Conservation (phyloP, 371 early-diverging fungal genomes). For the Lichtheimia corymbifera region DNA sequence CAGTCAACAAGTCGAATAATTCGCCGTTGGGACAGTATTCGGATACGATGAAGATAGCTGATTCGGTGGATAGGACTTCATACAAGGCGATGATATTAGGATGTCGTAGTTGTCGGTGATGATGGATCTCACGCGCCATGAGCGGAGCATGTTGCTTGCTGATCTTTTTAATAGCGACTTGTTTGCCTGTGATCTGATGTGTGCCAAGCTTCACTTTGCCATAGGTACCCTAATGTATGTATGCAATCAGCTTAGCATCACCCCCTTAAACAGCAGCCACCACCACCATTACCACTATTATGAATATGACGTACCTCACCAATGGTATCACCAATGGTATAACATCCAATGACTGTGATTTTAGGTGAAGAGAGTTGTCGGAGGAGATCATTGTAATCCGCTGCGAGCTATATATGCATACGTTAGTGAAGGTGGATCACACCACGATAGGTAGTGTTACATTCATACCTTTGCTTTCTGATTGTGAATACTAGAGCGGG, state of each 20-base stretch:
- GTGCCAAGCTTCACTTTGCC: constrained; percentile 85
- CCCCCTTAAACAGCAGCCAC: neutral
- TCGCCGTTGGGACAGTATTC: constrained; percentile 84
- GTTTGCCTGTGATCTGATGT: constrained; percentile 79
- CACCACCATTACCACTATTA: neutral
- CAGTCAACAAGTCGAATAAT: constrained; percentile 69
- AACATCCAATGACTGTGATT: constrained; percentile 27
- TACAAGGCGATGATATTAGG: constrained; percentile 84
- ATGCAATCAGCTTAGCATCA: no score
- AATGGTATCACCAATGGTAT: constrained; percentile 25
- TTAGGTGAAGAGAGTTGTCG: constrained; percentile 26
- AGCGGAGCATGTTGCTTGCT: constrained; percentile 78
- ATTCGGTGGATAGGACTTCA: constrained; percentile 85
- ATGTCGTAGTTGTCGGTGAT: constrained; percentile 83
- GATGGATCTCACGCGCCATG: constrained; percentile 85
- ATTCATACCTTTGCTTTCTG: constrained; percentile 37
- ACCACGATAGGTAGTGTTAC: neutral
- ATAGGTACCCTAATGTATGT: constrained; percentile 65
- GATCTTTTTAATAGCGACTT: constrained; percentile 87
- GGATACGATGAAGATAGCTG: constrained; percentile 78
- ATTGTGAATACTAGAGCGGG: constrained; percentile 23
- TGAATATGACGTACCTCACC: constrained; percentile 19
- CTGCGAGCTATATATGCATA: constrained; percentile 18
- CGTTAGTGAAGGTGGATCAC: no score
- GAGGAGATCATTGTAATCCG: constrained; percentile 32